A percentile compares a stretch with the other conserved stretches of the same genome.
These are phyloP conservation scores for Pyrenophora teres DNA, from an alignment of 2,329 filamentous ascomycete species.

Conservation along the genomic window DNA sequence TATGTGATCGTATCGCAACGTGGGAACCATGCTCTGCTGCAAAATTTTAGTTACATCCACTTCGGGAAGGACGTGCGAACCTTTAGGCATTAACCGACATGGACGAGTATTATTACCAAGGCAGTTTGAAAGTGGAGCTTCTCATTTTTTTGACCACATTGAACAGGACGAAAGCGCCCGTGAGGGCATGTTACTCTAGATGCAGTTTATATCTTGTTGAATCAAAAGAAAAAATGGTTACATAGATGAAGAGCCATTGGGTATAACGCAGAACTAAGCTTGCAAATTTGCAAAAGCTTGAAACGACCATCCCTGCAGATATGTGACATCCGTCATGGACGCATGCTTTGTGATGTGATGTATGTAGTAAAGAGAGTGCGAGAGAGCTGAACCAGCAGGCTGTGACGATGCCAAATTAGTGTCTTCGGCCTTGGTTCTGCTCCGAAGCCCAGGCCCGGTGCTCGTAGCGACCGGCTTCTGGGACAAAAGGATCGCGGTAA, in stretches of 20 bases:
- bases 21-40: too few relatives aligned
- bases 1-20: too few relatives aligned
- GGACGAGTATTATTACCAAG: neutral
- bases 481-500: constrained; percentile 24
- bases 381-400: neutral
- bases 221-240: neutral
- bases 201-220: constrained; percentile 5
- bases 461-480: constrained; percentile 29
- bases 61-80: neutral
- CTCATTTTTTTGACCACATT: neutral
- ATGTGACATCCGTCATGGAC: neutral
- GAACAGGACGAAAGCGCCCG: constrained; percentile 12
- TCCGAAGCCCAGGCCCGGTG: constrained; percentile 30
- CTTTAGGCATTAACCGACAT: neutral
- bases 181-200: constrained; percentile 23
- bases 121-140: neutral
- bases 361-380: neutral
- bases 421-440: constrained; percentile 15
- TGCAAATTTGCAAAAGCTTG: constrained; percentile 7
- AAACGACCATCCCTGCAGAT: constrained; percentile 9
- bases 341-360: neutral
- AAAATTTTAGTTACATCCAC: neutral
- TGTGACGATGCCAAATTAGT: constrained; percentile 1
- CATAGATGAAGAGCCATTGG: constrained; percentile 6
- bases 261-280: constrained; percentile 22